Evolutionary conservation across 2,329 filamentous ascomycete species (phyloP), one percentile per base, ranked within the genome.

Genomic region (Mycosphaerella arachidis): DNA sequence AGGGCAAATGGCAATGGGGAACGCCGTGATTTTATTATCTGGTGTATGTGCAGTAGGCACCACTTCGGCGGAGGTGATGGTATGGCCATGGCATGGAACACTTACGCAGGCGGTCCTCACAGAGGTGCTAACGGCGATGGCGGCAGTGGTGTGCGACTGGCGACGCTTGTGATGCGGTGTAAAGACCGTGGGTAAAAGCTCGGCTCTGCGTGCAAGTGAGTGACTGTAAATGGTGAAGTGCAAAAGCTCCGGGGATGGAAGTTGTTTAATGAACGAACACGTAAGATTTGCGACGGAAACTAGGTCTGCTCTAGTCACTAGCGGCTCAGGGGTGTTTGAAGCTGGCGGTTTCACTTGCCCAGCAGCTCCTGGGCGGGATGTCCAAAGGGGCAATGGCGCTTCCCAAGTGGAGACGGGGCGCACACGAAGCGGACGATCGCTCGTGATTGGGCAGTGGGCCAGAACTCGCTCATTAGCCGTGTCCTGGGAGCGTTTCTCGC

Each of bases 81-180:
- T 3, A 31, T 50, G 53, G 45, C 35, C 48, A 48, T 54, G 56
- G 48, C 31, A 53, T 46, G 35, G 40, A 8, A 30, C 29, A 57
- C 58, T 57, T 48, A 61, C 58, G 52, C 54, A 46, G 40, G 37
- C 46, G 50, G 55, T 57, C 58, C 58, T 61, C 58, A 18, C 58
- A 55, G 55, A 61, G 58, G 58, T 31, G 54, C 24, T 29, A 16
- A 45, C 35, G 48, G 48, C 37, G 18, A 30, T 30, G 48, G 35
- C 48, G 48, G 29, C 58, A 56, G 53, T 51, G 37, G n/a, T 51
- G 56, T 53, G 57, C 57, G 57, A 54, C 57, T 55, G 56, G 43
- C 37, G 57, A 48, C 57, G 57, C 57, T 45, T 59, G 57, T 59
- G 52, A 35, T 35, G 51, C 33, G 40, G 43, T 55, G 33, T 48